Evolutionary conservation across 2,329 filamentous ascomycete genomes (phyloP).

Genomic region (Tricladium varicosporioides): DNA sequence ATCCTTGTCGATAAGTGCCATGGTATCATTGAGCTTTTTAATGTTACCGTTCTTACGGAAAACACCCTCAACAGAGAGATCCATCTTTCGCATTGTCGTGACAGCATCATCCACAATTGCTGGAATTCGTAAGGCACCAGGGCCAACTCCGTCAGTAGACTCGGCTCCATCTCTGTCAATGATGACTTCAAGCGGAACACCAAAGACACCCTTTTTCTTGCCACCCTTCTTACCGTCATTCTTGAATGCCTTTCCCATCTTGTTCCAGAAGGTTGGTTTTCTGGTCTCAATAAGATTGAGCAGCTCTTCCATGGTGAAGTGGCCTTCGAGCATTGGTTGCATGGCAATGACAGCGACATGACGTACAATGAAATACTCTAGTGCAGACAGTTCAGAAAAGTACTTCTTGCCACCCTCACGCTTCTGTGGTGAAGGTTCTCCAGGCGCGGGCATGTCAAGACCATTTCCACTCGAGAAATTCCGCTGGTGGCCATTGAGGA

Average conservation of each 20-base stretch:
- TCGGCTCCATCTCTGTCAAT: constrained; percentile 93
- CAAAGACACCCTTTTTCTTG: constrained; percentile 94
- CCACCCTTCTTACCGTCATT: constrained; percentile 73
- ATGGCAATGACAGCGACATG: constrained; percentile 94
- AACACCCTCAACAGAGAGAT: constrained; percentile 96
- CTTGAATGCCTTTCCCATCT: constrained; percentile 94
- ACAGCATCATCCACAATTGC: constrained; percentile 95
- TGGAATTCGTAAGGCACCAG: constrained; percentile 84
- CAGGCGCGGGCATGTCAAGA: constrained; percentile 42
- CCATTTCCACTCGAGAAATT: constrained; percentile 58
- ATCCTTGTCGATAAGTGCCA: constrained; percentile 81
- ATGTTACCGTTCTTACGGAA: constrained; percentile 99
- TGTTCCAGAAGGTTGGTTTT: constrained; percentile 96
- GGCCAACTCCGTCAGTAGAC: constrained; percentile 95
- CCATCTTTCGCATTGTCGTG: constrained; percentile 95
- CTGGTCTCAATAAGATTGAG: constrained; percentile 89
- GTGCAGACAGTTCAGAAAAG: constrained; percentile 90
- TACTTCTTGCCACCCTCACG: constrained; percentile 63
- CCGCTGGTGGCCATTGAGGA: constrained; percentile 68
- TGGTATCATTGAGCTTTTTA: constrained; percentile 82
- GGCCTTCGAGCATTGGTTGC: constrained; percentile 83
- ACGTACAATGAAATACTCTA: constrained; percentile 97
- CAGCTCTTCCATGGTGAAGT: constrained; percentile 92
- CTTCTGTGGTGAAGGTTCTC: constrained; percentile 51
- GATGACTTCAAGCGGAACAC: constrained; percentile 81